These are phyloP conservation scores for Zygosaccharomyces gambellarensis DNA, from an alignment of 805 yeast genomes.

Conservation along the genomic window DNA sequence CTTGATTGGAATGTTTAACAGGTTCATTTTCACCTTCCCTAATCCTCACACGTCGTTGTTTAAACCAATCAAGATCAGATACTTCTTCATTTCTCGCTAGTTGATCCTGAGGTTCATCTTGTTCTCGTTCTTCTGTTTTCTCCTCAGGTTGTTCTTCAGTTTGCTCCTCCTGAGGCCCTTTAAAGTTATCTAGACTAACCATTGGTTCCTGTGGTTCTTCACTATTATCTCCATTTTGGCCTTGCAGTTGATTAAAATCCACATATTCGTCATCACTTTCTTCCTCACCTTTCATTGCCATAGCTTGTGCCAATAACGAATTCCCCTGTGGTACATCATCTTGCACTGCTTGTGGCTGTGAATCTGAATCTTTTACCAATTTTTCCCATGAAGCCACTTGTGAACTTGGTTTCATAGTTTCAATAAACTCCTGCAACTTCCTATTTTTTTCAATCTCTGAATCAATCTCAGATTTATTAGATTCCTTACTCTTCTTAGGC, in stretches of 20 bases:
- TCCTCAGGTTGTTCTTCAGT: constrained; percentile 6
- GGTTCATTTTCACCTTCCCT: constrained; percentile 41
- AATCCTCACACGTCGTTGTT: constrained; percentile 67
- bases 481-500: constrained; percentile 36
- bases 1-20: constrained; percentile 13
- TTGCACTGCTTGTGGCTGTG: constrained; percentile 11
- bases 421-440: constrained; percentile 72
- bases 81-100: constrained; percentile 47
- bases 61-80: constrained; percentile 85
- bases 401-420: constrained; percentile 72
- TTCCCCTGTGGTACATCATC: constrained; percentile 37
- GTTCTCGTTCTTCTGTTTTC: constrained; percentile 25
- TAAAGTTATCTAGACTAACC: constrained; percentile 39
- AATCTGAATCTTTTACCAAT: constrained; percentile 2
- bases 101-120: constrained; percentile 21
- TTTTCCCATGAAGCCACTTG: constrained; percentile 71
- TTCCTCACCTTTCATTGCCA: constrained; percentile 36
- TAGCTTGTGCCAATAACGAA: constrained; percentile 38
- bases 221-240: constrained; percentile 39
- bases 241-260: constrained; percentile 27
- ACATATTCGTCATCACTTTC: constrained; percentile 46
- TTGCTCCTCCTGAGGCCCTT: constrained; percentile 18
- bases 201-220: constrained; percentile 45
- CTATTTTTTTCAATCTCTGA: constrained; percentile 60
- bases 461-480: constrained; percentile 39